Conservation (phyloP, 2,329 filamentous ascomycete genomes). For the Botryotinia calthae region DNA sequence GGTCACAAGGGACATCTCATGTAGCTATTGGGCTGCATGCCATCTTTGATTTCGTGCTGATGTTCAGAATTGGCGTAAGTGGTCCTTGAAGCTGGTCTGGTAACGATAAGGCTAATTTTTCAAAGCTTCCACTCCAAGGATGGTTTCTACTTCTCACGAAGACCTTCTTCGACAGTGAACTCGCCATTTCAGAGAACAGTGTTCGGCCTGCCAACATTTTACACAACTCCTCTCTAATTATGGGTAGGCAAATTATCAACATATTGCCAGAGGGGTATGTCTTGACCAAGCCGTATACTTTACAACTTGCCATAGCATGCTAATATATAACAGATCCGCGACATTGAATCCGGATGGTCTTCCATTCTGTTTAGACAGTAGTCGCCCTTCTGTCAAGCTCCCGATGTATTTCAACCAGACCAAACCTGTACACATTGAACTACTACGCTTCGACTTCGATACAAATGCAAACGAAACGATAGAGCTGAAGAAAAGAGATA, state of each 20-base stretch:
- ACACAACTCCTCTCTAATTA: conserved; percentile 88
- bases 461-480: conserved; percentile 78
- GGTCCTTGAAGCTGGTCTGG: conserved; percentile 1
- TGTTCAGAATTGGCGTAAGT: conserved; percentile 82
- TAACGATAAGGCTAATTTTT: conserved; percentile 22
- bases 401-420: conserved; percentile 95
- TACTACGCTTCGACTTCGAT: conserved; percentile 83
- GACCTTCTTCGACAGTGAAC: conserved; percentile 85
- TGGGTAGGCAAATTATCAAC: conserved; percentile 96
- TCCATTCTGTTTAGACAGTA: conserved; percentile 76
- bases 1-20: conserved; percentile 64
- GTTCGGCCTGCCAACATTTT: conserved; percentile 86
- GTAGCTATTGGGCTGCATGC: conserved; percentile 70
- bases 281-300: background rate
- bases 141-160: conserved; percentile 73
- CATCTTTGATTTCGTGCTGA: conserved; percentile 76
- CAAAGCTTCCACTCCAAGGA: conserved; percentile 67
- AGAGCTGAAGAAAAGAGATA: conserved; percentile 68
- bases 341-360: conserved; percentile 77
- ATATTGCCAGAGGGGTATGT: conserved; percentile 86
- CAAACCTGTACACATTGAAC: conserved; percentile 79
- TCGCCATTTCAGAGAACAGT: conserved; percentile 88
- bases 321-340: conserved; percentile 59
- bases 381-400: conserved; percentile 60
- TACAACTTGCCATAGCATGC: background rate